phyloP scores from a whole-genome alignment of 2,329 filamentous ascomycete species.

The Bipolaris zeicola region DNA sequence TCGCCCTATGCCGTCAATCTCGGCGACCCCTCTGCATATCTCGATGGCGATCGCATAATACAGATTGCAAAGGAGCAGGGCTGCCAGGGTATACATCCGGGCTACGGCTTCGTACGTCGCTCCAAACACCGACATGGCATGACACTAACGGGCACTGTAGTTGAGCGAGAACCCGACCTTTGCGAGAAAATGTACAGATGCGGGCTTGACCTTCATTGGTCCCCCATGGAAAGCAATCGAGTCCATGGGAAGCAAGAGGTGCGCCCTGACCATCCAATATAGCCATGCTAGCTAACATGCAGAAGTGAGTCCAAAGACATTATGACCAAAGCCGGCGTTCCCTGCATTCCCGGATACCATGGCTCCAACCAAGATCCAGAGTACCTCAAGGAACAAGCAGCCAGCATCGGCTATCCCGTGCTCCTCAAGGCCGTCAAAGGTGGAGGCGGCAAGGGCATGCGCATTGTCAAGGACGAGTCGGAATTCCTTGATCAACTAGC shows the following conservation, averaged over 20 bases:
- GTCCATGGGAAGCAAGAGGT: conserved; percentile 90
- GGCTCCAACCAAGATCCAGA: conserved; percentile 76
- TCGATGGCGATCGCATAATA: conserved; percentile 93
- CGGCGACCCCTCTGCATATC: conserved; percentile 81
- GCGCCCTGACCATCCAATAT: conserved; percentile 8
- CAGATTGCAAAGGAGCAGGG: conserved; percentile 81
- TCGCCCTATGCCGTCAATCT: conserved; percentile 85
- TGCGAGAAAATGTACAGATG: conserved; percentile 83
- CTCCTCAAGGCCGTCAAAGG: conserved; percentile 70
- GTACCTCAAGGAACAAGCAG: conserved; percentile 70
- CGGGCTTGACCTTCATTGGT: conserved; percentile 92
- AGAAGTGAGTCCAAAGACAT: conserved; percentile 83
- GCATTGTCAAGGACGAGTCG: conserved; percentile 62
- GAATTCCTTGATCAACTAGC: conserved; percentile 66
- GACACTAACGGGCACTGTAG: conserved; percentile 27
- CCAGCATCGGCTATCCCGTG: conserved; percentile 70
- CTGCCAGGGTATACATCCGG: conserved; percentile 91
- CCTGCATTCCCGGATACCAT: conserved; percentile 96
- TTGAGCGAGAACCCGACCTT: conserved; percentile 93
- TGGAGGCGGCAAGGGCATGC: conserved; percentile 71
- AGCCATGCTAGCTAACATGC: conserved; percentile 11
- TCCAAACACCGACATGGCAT: background rate
- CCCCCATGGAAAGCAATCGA: conserved; percentile 78
- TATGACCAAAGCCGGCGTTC: conserved; percentile 93
- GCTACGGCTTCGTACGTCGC: conserved; percentile 76